Evolutionary conservation across 2,329 filamentous ascomycete species (phyloP).

Genomic region (Emmonsiellopsis sp.): DNA sequence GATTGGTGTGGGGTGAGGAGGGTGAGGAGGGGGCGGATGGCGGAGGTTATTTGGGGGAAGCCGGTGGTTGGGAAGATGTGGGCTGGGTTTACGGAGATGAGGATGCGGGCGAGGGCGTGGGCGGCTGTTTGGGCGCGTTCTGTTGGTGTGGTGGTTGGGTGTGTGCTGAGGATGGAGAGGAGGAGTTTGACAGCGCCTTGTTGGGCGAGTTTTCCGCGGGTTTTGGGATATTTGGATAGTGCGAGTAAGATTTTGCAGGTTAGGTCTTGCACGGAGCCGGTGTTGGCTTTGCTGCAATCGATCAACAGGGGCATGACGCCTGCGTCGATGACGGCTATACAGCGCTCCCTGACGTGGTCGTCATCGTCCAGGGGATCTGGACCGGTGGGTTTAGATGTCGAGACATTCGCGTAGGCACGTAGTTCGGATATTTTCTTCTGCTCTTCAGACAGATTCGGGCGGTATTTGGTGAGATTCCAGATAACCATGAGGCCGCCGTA

Average conservation of each 20-base stretch:
- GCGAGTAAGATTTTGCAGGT: slow-evolving; percentile 69
- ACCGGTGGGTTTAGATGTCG: slow-evolving; percentile 46
- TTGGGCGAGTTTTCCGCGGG: slow-evolving; percentile 74
- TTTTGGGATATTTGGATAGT: slow-evolving; percentile 62
- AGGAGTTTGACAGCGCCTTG: slow-evolving; percentile 88
- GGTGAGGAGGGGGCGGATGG: slow-evolving; percentile 71
- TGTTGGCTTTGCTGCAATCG: slow-evolving; percentile 56
- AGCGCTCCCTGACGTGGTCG: slow-evolving; percentile 64
- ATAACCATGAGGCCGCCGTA: slow-evolving; percentile 84
- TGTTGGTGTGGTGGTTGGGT: slow-evolving; percentile 26
- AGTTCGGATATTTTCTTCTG: slow-evolving; percentile 86
- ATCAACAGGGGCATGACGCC: slow-evolving; percentile 70
- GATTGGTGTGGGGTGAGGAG: slow-evolving; percentile 60
- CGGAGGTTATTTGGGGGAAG: slow-evolving; percentile 60
- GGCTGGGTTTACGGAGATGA: slow-evolving; percentile 76
- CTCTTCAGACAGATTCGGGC: slow-evolving; percentile 71
- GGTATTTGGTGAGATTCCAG: slow-evolving; percentile 73
- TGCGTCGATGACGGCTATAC: slow-evolving; percentile 68
- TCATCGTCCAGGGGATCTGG: slow-evolving; percentile 65
- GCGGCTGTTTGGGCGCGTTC: slow-evolving; percentile 52
- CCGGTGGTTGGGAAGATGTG: slow-evolving; percentile 78
- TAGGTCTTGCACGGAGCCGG: slow-evolving; percentile 54
- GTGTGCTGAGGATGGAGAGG: slow-evolving; percentile 53
- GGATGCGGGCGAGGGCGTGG: slow-evolving; percentile 72
- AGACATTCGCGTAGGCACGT: slow-evolving; percentile 86